A percentile compares a stretch with the other conserved stretches of the same genome.
phyloP scores from a whole-genome alignment of 768 basidiomycete species.

The Neoboletus magnificus region DNA sequence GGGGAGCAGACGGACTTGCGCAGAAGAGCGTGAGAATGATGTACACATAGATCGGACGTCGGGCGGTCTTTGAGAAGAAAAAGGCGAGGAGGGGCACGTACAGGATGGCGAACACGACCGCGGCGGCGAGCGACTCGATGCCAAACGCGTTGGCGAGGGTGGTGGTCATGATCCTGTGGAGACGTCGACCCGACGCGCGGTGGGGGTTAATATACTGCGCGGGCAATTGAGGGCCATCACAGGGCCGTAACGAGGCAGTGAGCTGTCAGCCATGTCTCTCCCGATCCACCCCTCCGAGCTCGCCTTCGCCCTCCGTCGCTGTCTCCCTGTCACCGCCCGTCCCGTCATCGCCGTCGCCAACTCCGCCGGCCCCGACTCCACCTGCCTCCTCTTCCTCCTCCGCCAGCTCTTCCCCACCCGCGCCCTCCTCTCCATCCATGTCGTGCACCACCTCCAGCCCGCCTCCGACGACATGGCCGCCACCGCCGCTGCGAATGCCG shows the following conservation, averaged over 20 bases:
- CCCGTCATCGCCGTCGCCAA: constrained; percentile 54
- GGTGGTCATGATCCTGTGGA: no score
- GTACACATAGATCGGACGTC: constrained; percentile 19
- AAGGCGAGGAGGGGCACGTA: constrained; percentile 20
- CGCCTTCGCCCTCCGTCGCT: constrained; percentile 35
- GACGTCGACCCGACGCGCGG: no score
- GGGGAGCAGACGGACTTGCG: constrained; percentile 13
- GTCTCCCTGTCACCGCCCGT: neutral
- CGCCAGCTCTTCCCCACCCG: constrained; percentile 39
- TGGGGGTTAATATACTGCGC: neutral
- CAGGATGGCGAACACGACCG: constrained; percentile 26
- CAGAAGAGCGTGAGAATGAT: constrained; percentile 27
- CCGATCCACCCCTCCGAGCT: constrained; percentile 53
- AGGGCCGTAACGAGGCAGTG: neutral
- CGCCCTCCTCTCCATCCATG: constrained; percentile 50
- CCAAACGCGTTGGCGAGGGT: constrained; percentile 18
- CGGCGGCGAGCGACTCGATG: constrained; percentile 23
- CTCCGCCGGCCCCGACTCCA: constrained; percentile 83
- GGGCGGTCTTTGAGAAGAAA: constrained; percentile 13
- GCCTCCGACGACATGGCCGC: constrained; percentile 55
- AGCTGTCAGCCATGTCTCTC: neutral
- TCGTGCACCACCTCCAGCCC: constrained; percentile 69
- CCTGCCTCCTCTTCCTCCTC: constrained; percentile 71
- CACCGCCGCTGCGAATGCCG: constrained; percentile 43
- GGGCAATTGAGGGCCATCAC: no score